Percentiles rank a stretch among this genome's conserved stretches.
Conservation (phyloP, 352 stramenopile species). For the Pythium dissimile region DNA sequence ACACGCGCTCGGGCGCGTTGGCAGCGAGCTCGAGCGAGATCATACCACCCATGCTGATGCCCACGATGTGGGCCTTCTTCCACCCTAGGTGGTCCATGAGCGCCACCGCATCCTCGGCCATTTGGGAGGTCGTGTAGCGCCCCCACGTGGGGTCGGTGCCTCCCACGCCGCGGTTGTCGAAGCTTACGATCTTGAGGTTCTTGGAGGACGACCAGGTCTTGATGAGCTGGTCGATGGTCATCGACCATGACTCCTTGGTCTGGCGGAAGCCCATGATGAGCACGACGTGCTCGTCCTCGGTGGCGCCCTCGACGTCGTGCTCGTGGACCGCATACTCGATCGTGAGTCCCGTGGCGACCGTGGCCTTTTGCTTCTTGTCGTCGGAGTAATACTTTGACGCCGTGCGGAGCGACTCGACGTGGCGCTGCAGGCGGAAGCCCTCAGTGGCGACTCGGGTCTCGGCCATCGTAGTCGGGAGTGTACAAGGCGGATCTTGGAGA, state of each 20-base stretch:
- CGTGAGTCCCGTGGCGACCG: conserved; percentile 36
- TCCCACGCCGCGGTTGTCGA: conserved; percentile 60
- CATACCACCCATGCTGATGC: conserved; percentile 42
- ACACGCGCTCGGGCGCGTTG: conserved; percentile 37
- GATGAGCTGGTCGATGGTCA: conserved; percentile 18
- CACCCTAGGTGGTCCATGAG: conserved; percentile 53
- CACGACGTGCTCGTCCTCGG: conserved; percentile 22
- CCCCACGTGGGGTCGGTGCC: conserved; percentile 43
- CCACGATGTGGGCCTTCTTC: conserved; percentile 42
- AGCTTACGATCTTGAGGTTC: conserved; percentile 40
- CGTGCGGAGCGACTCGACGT: conserved; percentile 39
- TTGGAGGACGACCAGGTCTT: conserved; percentile 1
- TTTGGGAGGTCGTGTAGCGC: conserved; percentile 52
- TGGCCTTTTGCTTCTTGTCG: conserved; percentile 29
- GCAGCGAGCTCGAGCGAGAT: conserved; percentile 51
- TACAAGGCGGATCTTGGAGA: background rate
- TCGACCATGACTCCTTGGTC: conserved; percentile 22
- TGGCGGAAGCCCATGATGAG: conserved; percentile 28
- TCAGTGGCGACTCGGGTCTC: background rate
- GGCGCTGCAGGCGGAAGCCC: conserved; percentile 30
- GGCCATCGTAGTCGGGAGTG: background rate
- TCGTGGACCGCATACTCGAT: conserved; percentile 33
- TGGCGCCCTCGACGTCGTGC: background rate
- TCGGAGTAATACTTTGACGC: conserved; percentile 24
- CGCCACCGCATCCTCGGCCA: conserved; percentile 60